Base-by-base conservation (phyloP, 2,329 filamentous ascomycete genomes). In the Hortaea werneckii region DNA sequence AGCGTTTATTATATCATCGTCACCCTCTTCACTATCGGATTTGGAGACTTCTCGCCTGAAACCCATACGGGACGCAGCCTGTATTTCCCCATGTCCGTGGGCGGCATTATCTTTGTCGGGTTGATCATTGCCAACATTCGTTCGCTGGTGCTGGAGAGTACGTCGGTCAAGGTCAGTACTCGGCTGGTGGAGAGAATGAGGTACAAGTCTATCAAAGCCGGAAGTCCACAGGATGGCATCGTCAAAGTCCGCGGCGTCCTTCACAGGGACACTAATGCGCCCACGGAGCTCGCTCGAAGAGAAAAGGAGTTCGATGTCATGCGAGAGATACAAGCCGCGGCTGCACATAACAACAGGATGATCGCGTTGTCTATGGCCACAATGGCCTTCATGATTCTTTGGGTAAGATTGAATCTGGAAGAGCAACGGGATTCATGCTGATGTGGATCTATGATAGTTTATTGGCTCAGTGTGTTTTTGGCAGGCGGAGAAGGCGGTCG, bases 101-200 rank as follows among this genome's bases (percentile, higher is more conserved):
- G 87, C 5, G 88, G 88, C 2, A 82, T 90, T 45, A 83, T 92
- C 48, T 88, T 83, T 52, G 73, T 94, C 1, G 87, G 85, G 77
- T 71, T 94, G 28, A 83, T 94, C 12, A 52, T 50, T 20, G 48
- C 44, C 27, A 50, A 50, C 29, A 85, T 92, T 49, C 77, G 85
- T 35, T 83, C 71, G 37, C 79, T 80, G 48, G 74, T 74, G 2
- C 57, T 65, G 9, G 74, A 80, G 47, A 65, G 82, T 37, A 74
- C 75, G 29, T 70, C 75, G 43, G 73, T 78, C 50, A 79, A 82
- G 32, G 70, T 83, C 20, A 63, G 82, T 41, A 71, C 70, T 47
- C 73, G 71, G 29, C 77, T 80, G 56, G 65, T 78, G 41, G 67
- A 76, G 40, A 70, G 71, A 12, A 67, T 71, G 46, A 70, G 79